Conservation (phyloP, 805 yeast species). For the Lachancea fermentati region DNA sequence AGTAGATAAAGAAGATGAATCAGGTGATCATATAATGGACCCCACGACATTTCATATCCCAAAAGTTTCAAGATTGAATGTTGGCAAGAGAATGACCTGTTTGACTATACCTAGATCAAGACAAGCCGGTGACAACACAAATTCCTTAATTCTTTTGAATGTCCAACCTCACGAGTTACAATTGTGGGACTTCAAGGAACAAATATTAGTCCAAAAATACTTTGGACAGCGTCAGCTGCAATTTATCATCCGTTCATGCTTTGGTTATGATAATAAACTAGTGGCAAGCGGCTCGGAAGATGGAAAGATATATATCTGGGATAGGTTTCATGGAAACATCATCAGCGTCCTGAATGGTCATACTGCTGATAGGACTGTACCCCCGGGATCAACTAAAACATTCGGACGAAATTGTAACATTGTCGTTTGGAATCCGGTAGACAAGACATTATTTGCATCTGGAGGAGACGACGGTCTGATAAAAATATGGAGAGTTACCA, state of each 20-base stretch:
- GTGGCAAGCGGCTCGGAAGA: conserved; percentile 83
- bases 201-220: conserved; percentile 54
- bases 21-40: conserved; percentile 1
- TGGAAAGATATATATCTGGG: conserved; percentile 74
- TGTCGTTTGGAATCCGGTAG: conserved; percentile 64
- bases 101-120: conserved; percentile 44
- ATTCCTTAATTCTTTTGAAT: conserved; percentile 48
- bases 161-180: conserved; percentile 73
- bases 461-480: conserved; percentile 79
- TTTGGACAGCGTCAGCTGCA: conserved; percentile 69
- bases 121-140: conserved; percentile 4
- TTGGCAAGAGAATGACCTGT: conserved; percentile 60
- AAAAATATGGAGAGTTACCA: conserved; percentile 56
- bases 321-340: conserved; percentile 61
- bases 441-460: conserved; percentile 58
- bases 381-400: conserved; percentile 17
- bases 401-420: conserved; percentile 51
- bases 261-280: conserved; percentile 66
- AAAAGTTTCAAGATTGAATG: conserved; percentile 40
- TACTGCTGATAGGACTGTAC: conserved; percentile 14
- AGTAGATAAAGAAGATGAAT: conserved; percentile 1
- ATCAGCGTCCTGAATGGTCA: conserved; percentile 36
- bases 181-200: conserved; percentile 66
- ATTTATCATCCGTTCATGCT: conserved; percentile 67
- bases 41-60: conserved; percentile 21